Evolutionary conservation across 1,284 basidiomycete genomes (phyloP).

Genomic region (Inonotus hispidus): DNA sequence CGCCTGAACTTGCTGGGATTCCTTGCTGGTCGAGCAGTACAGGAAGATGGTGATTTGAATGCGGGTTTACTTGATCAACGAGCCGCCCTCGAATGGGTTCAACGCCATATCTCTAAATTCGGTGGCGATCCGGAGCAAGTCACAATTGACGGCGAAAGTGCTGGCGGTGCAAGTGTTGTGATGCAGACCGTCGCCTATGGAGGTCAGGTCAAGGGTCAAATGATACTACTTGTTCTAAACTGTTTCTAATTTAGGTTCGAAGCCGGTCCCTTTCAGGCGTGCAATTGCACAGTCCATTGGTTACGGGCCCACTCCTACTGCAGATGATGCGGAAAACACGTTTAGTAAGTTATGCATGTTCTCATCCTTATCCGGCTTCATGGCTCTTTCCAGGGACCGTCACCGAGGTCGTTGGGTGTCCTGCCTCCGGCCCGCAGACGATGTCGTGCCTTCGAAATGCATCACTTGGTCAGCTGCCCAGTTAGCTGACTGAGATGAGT

Average conservation of each 20-base stretch:
- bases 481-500: not conserved
- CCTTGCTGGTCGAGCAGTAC: slow-evolving; percentile 36
- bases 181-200: slow-evolving; percentile 41
- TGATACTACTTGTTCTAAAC: not conserved
- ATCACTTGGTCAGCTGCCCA: slow-evolving; percentile 30
- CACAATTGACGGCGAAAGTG: slow-evolving; percentile 41
- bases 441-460: slow-evolving; percentile 37
- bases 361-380: not conserved
- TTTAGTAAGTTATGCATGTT: slow-evolving; percentile 27
- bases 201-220: slow-evolving; percentile 23
- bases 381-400: slow-evolving; percentile 27
- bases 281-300: slow-evolving; percentile 40
- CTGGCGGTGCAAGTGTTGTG: slow-evolving; percentile 39
- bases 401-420: slow-evolving; percentile 31
- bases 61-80: slow-evolving; percentile 43
- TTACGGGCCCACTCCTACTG: slow-evolving; percentile 33
- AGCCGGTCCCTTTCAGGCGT: slow-evolving; percentile 34
- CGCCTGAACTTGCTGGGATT: slow-evolving; percentile 52
- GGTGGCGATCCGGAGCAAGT: slow-evolving; percentile 38
- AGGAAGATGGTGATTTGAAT: slow-evolving; percentile 34
- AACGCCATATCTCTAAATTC: slow-evolving; percentile 38
- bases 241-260: slow-evolving; percentile 26
- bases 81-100: slow-evolving; percentile 42
- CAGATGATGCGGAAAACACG: slow-evolving; percentile 28
- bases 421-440: slow-evolving; percentile 25